A percentile compares a stretch with the other conserved stretches of the same genome.
Conservation (phyloP, 306 rosid genomes). For the Erythrophleum fordii region DNA sequence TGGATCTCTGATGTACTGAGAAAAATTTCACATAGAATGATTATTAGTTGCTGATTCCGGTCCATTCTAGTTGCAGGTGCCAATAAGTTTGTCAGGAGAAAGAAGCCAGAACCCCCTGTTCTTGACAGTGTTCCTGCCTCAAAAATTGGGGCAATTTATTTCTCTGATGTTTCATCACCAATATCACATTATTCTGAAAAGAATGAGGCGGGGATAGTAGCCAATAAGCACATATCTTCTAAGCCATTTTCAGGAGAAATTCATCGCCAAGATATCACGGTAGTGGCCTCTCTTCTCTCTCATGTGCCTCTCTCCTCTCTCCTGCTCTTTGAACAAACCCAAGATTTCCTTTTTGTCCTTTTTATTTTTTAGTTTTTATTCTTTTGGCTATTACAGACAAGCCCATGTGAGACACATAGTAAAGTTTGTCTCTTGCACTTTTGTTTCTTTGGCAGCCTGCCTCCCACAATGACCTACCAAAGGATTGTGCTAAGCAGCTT, state of each 20-base stretch:
- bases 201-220: constrained; percentile 45
- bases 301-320: constrained; percentile 26
- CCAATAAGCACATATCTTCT: constrained; percentile 44
- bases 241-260: constrained; percentile 49
- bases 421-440: constrained; percentile 29
- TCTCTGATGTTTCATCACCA: constrained; percentile 58
- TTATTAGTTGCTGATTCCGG: constrained; percentile 36
- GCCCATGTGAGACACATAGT: not conserved
- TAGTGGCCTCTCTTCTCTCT: constrained; percentile 39
- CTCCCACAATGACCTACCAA: constrained; percentile 44
- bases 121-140: constrained; percentile 54
- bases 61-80: constrained; percentile 57
- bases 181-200: constrained; percentile 49
- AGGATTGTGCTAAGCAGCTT: constrained; percentile 15
- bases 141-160: constrained; percentile 56
- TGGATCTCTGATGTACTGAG: not conserved
- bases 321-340: not conserved
- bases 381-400: constrained; percentile 4
- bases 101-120: constrained; percentile 71
- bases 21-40: not conserved
- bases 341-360: not conserved
- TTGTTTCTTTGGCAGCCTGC: constrained; percentile 53
- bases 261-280: constrained; percentile 43
- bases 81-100: constrained; percentile 53
- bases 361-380: not conserved